phyloP scores from a whole-genome alignment of 169 alveolate species.

The Plasmodium cynomolgi region DNA sequence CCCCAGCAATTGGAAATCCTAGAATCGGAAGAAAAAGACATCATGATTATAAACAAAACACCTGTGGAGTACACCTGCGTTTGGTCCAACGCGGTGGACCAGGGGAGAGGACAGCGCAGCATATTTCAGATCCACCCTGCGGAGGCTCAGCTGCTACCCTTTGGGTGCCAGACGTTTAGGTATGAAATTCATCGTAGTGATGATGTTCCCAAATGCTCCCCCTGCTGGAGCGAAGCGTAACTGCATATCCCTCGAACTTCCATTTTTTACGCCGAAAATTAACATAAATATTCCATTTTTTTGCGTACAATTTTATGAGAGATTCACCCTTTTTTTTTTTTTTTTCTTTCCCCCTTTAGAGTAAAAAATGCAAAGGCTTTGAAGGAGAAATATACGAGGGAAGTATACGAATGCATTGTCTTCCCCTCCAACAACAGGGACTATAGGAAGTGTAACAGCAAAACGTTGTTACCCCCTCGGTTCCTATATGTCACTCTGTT shows the following conservation, averaged over 20 bases:
- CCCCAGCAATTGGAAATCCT: constrained; percentile 53
- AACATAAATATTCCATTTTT: not conserved
- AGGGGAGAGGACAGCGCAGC: not conserved
- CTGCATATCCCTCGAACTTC: not conserved
- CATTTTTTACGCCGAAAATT: not conserved
- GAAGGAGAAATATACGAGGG: constrained; percentile 38
- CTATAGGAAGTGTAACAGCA: constrained; percentile 65
- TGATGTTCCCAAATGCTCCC: not conserved
- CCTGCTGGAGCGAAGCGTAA: not conserved
- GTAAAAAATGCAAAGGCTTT: constrained; percentile 52
- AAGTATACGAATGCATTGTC: constrained; percentile 58
- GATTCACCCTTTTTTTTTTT: not conserved
- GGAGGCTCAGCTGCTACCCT: constrained; percentile 61
- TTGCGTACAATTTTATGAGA: not conserved
- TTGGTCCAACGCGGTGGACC: constrained; percentile 43
- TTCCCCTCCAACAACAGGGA: constrained; percentile 73
- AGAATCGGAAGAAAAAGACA: constrained; percentile 55
- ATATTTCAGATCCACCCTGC: constrained; percentile 30
- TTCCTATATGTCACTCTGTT: constrained; percentile 59
- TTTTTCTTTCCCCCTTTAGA: not conserved
- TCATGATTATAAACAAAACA: constrained; percentile 63
- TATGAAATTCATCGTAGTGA: not conserved
- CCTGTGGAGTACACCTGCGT: constrained; percentile 69
- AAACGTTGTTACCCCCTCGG: constrained; percentile 62
- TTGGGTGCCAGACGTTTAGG: constrained; percentile 57